Conservation (phyloP, 192 early-diverging fungal species). For the Backusella psychrophila region DNA sequence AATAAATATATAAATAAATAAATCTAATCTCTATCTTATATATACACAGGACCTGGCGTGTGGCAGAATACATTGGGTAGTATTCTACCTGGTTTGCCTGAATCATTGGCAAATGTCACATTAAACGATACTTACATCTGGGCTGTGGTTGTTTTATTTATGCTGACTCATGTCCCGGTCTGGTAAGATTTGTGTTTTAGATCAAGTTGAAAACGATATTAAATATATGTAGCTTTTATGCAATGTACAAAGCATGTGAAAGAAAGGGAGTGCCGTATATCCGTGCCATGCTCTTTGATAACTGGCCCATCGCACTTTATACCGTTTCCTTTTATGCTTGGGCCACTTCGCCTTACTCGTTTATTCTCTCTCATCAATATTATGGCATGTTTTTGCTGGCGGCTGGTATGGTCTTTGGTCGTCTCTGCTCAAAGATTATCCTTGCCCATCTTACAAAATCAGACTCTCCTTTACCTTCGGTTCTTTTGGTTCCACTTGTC, state of each 20-base stretch:
- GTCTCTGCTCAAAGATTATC: conserved; percentile 87
- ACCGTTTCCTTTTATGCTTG: conserved; percentile 63
- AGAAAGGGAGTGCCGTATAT: conserved; percentile 59
- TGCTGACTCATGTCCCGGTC: conserved; percentile 31
- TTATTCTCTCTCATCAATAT: conserved; percentile 64
- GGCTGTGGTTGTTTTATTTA: conserved; percentile 14
- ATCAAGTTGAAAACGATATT: too few species aligned
- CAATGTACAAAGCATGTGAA: conserved; percentile 42
- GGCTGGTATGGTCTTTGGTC: conserved; percentile 77
- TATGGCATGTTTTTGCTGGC: conserved; percentile 72
- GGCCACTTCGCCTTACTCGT: conserved; percentile 66
- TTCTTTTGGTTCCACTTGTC: conserved; percentile 71
- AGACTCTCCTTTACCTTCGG: conserved; percentile 79
- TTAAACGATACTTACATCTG: conserved; percentile 12
- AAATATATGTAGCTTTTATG: conserved; percentile 24
- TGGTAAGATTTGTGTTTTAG: conserved; percentile 23
- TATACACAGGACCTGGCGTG: conserved; percentile 17
- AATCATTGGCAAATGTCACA: background rate
- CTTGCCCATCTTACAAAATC: conserved; percentile 87
- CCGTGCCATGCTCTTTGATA: conserved; percentile 51
- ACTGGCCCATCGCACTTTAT: conserved; percentile 65
- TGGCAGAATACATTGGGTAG: conserved; percentile 12
- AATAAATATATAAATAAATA: background rate
- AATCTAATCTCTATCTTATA: too few species aligned
- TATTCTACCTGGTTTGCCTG: conserved; percentile 9